Conservation (phyloP, 306 rosid genomes). For the Cucumis cinereus region DNA sequence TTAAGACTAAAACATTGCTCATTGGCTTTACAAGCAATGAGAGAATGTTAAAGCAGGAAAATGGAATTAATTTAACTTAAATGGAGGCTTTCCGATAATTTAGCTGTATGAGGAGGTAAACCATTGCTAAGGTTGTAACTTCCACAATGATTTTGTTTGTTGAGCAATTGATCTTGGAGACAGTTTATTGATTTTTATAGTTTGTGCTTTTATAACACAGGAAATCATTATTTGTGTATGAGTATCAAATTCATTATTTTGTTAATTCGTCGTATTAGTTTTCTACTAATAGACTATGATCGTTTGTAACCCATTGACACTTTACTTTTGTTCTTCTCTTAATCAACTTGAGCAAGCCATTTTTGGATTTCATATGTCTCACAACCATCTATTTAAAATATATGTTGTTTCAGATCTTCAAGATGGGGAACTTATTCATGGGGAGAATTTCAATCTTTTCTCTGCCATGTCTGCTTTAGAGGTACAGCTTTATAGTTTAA, state of each 20-base stretch:
- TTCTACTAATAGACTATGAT: not conserved
- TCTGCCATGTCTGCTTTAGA: constrained; percentile 97
- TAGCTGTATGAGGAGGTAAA: not conserved
- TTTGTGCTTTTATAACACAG: not conserved
- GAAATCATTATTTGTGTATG: not conserved
- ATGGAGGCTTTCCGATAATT: not conserved
- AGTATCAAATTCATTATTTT: not conserved
- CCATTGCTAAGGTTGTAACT: not conserved
- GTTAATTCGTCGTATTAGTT: not conserved
- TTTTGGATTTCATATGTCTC: not conserved
- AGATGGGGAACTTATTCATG: constrained; percentile 90
- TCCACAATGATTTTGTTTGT: not conserved
- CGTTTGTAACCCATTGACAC: not conserved
- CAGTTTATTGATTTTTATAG: not conserved
- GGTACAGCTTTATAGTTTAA: constrained; percentile 31
- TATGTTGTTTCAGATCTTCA: constrained; percentile 59
- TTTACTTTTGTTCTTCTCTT: not conserved
- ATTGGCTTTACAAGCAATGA: not conserved
- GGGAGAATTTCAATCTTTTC: constrained; percentile 85
- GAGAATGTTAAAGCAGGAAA: not conserved
- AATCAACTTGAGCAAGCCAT: not conserved
- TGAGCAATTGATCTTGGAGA: not conserved
- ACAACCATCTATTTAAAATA: not conserved
- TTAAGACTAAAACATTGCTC: not conserved
- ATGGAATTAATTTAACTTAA: not conserved